These are phyloP conservation scores for Aspergillus sojae DNA, from an alignment of 2,329 filamentous ascomycete species.

Conservation along the genomic window DNA sequence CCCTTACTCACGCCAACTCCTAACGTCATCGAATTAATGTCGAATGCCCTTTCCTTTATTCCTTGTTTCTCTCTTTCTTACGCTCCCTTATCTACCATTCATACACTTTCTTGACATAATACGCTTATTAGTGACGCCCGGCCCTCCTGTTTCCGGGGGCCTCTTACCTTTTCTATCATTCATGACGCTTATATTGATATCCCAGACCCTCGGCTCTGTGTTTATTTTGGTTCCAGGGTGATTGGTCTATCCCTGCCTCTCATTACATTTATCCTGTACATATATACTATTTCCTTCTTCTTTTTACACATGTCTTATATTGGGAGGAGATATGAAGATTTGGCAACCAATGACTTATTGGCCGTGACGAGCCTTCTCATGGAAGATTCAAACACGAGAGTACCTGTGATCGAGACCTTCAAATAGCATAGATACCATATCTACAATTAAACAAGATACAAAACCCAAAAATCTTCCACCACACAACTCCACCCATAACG, in stretches of 20 bases:
- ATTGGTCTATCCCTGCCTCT: background rate
- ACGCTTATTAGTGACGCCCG: background rate
- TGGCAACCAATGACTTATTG: background rate
- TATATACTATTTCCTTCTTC: background rate
- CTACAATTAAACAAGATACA: background rate
- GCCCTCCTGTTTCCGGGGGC: background rate
- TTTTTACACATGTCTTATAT: background rate
- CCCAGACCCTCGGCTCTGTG: background rate
- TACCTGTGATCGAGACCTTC: background rate
- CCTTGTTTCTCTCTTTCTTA: background rate
- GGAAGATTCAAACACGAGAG: too few relatives aligned
- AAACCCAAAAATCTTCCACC: background rate
- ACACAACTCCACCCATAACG: background rate
- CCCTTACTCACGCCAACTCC: background rate
- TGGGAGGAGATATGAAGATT: background rate
- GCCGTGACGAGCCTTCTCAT: background rate
- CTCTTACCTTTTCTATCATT: background rate
- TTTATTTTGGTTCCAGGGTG: background rate
- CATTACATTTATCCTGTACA: background rate
- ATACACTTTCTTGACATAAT: background rate
- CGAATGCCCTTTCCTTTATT: background rate
- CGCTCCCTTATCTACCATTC: background rate
- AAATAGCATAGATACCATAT: background rate
- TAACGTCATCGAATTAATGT: background rate
- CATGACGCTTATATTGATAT: conserved; percentile 11